phyloP scores from a whole-genome alignment of 2,329 filamentous ascomycete species.

The Metarhizium guizhouense region DNA sequence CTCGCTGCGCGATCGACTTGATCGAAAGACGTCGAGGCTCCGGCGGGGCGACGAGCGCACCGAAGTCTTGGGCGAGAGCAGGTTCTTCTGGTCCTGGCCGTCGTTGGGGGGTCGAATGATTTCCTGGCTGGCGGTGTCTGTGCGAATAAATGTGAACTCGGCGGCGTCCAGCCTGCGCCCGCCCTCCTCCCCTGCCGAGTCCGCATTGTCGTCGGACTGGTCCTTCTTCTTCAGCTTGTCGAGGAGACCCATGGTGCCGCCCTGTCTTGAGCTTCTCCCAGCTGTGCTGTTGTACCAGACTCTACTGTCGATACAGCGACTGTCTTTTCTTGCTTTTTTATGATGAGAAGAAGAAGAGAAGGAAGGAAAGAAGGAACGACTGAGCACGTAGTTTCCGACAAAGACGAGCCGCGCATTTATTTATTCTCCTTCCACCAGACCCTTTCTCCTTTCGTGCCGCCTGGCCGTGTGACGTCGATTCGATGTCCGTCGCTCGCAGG shows the following conservation, averaged over 20 bases:
- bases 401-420: no score
- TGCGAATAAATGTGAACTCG: constrained; percentile 75
- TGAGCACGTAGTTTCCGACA: not conserved
- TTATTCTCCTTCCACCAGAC: no score
- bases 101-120: constrained; percentile 58
- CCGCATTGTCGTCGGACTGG: constrained; percentile 24
- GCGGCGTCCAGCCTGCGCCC: constrained; percentile 35
- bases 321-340: not conserved
- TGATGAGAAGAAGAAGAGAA: not conserved
- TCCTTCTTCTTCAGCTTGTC: constrained; percentile 48
- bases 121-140: constrained; percentile 74
- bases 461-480: not conserved
- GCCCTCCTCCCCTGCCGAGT: constrained; percentile 27
- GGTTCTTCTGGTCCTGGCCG: constrained; percentile 21
- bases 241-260: constrained; percentile 36
- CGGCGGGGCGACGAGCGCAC: constrained; percentile 23
- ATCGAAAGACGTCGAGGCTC: constrained; percentile 37
- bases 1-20: constrained; percentile 37
- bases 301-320: no score
- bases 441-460: no score
- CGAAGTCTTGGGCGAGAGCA: constrained; percentile 18
- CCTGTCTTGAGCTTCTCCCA: no score
- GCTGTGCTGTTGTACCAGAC: not conserved
- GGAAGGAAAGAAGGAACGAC: not conserved
- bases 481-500: not conserved